Conservation (phyloP, 2,329 filamentous ascomycete species). For the Grosmannia clavigera region DNA sequence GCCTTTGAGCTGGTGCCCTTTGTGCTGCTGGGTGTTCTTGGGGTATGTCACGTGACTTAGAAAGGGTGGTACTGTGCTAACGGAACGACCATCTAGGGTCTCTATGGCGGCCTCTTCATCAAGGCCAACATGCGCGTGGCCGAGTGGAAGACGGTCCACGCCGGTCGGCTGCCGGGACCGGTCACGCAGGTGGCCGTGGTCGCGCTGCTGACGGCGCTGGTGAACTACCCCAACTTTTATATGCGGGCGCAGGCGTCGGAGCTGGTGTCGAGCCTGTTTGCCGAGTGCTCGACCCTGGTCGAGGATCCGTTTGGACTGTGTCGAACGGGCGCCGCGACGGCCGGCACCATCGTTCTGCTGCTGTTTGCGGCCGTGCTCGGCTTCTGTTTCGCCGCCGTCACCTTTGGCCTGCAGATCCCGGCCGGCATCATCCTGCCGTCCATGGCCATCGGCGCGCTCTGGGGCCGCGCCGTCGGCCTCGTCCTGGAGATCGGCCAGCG, state of each 20-base stretch:
- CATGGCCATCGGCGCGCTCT: slow-evolving; percentile 87
- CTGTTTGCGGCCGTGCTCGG: slow-evolving; percentile 72
- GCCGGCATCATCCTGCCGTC: slow-evolving; percentile 93
- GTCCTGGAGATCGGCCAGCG: slow-evolving; percentile 80
- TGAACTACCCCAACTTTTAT: slow-evolving; percentile 94
- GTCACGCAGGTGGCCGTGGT: slow-evolving; percentile 70
- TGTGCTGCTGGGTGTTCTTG: slow-evolving; percentile 70
- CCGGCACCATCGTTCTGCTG: slow-evolving; percentile 70
- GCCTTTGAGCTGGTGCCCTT: slow-evolving; percentile 89
- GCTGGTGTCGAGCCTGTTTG: slow-evolving; percentile 82
- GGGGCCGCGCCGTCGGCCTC: slow-evolving; percentile 80
- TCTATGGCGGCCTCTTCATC: slow-evolving; percentile 92
- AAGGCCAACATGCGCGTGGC: slow-evolving; percentile 84
- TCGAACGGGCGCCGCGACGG: slow-evolving; percentile 71
- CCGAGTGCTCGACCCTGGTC: slow-evolving; percentile 70
- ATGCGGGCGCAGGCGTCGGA: slow-evolving; percentile 89
- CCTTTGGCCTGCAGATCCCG: slow-evolving; percentile 88
- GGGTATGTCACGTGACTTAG: slow-evolving; percentile 30
- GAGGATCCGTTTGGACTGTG: slow-evolving; percentile 88
- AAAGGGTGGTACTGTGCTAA: not conserved
- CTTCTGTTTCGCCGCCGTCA: slow-evolving; percentile 74
- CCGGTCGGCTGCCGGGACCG: slow-evolving; percentile 54
- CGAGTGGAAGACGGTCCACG: slow-evolving; percentile 57
- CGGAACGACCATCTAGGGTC: slow-evolving; percentile 35
- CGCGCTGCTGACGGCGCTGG: slow-evolving; percentile 67